Base-by-base conservation (phyloP, 371 early-diverging fungal genomes). In the Batkoa obscura region DNA sequence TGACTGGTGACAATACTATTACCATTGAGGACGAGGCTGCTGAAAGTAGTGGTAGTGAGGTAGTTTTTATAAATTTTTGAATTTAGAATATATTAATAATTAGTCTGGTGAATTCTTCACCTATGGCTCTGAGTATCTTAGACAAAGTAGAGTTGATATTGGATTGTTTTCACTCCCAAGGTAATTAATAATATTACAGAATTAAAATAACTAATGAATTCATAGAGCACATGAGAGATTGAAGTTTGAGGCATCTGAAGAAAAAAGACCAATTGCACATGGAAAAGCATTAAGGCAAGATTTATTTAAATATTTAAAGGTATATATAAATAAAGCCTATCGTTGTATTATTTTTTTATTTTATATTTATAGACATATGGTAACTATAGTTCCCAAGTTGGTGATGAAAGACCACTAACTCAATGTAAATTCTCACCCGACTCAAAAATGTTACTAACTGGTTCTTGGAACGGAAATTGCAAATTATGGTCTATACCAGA, bases 401-500 rank as follows among this genome's bases (percentile, higher is more conserved):
- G 86, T 8, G 94, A 94, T 61, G 84, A 84, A n/a, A 78, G 94
- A 42, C 91, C 94, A 5, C 67, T 90, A 9, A 70, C 88, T 23
- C 83, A 78, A 61, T 79, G 80, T 56, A 58, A 72, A 0, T 91
- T 95, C 61, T 73, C 90, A 10, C 92, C 90, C 4, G 79, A 93
- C 62, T 80, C 84, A 1, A 66, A 76, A 12, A 56, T 77, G 35
- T 58, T 95, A 23, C 83, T 86, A 2, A 90, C 90, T 5, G 89
- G 83, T 4, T 77, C 90, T 4, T 91, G 86, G 81, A 78, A 84
- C 12, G 96, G 96, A 0, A 60, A 76, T 4, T 73, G 84, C 59
- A 86, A 87, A 64, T 68, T 96, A 33, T 94, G 94, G 94, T 73
- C 76, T 6, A 73, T 90, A 2, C 89, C 92, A 0, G 68, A 74